Evolutionary conservation across 2,329 filamentous ascomycete species (phyloP), one percentile per base, ranked within the genome.

Genomic region (Aureobasidium sp.): DNA sequence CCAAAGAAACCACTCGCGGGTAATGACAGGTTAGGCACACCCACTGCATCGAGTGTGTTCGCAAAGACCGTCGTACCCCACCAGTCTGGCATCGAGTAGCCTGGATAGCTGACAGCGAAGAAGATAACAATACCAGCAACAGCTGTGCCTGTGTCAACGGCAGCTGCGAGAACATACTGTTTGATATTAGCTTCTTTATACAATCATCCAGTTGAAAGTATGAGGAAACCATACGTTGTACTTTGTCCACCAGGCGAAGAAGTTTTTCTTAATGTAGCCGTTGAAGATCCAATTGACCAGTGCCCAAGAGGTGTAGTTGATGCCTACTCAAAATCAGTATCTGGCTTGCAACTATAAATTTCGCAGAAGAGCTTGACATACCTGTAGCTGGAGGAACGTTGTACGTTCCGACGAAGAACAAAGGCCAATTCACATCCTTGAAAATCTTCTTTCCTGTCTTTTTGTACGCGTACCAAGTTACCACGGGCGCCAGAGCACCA

Each of bases 281-380:
- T 95, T 95, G 80, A 95, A 95, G 48, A 89, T 67, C 73, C 88
- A 94, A 76, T 89, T 94, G 17, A 94, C 89, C n/a, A 95, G 76
- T 0, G 88, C 89, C 91, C 91, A 96, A 41, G 92, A 88, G 1
- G 86, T 90, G 71, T 94, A 96, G 73, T 96, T 96, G 66, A 96
- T 85, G 0, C 91, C 90, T 0, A 76, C 81, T 7, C 0, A 53
- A 12, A 29, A 20, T 41, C 12, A 29, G 51, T 27, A 17, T 29
- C 7, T 41, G 2, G 5, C 27, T 37, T 12, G n/a, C 9, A 43
- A 43, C 29, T 26, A 37, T 17, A 4, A 15, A 10, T 13, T 7
- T n/a, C 29, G 3, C 34, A 29, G 1, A 12, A 3, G 20, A 41
- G 8, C 1, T 52, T 2, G 10, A 34, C 47, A 12, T 41, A 53